Evolutionary conservation across 345 rosid genomes (phyloP).

Genomic region (Eucalyptus erythrocorys): DNA sequence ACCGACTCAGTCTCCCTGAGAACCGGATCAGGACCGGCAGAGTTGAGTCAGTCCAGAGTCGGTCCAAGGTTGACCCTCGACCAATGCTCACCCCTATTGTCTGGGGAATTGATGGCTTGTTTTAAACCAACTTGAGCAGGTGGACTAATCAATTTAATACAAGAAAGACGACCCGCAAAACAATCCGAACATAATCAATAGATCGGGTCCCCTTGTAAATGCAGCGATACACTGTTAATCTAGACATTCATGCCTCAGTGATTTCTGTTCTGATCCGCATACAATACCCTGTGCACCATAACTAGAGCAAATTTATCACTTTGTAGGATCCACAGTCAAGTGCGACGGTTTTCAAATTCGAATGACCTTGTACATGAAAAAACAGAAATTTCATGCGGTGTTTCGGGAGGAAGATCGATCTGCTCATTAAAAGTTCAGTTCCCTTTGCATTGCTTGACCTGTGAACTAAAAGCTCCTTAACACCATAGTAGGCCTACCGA

Average conservation of each 20-base stretch:
- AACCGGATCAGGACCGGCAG: too few relatives aligned
- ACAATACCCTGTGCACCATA: not conserved
- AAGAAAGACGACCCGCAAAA: not conserved
- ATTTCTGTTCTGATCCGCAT: not conserved
- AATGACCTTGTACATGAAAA: not conserved
- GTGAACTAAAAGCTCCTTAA: not conserved
- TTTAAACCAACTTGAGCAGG: not conserved
- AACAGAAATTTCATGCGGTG: not conserved
- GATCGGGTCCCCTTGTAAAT: not conserved
- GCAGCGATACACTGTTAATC: not conserved
- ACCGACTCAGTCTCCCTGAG: too few relatives aligned
- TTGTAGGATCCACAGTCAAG: not conserved
- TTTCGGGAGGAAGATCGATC: not conserved
- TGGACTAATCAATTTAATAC: not conserved
- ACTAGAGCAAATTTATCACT: not conserved
- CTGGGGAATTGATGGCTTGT: not conserved
- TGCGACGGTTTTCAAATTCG: not conserved
- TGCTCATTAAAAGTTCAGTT: not conserved
- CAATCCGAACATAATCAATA: not conserved
- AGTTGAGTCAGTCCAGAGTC: too few relatives aligned
- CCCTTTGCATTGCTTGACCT: not conserved
- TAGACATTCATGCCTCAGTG: not conserved
- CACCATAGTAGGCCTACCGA: not conserved
- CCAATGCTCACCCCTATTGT: too few relatives aligned
- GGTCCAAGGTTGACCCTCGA: too few relatives aligned